Base-by-base conservation (phyloP, 352 stramenopile genomes). In the Globisporangium canariense region DNA sequence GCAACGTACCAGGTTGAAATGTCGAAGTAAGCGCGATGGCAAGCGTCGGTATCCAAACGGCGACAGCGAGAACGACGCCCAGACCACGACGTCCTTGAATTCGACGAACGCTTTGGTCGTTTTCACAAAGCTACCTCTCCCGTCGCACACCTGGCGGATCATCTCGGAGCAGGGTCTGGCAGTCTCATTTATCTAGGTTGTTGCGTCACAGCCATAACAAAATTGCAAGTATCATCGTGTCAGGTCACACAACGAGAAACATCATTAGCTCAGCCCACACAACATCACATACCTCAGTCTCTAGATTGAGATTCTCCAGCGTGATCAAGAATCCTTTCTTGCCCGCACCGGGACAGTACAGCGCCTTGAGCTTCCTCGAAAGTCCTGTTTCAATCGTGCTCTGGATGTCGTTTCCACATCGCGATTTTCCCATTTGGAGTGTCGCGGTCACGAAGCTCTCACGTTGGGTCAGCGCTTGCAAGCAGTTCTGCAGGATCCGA, bases 121-220 rank as follows among this genome's bases (percentile, higher is more conserved):
- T 32, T 74, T 74, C 30, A 84, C 58, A 30, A 88, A 90, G 36
- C 73, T 83, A 8, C 79, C 81, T 50, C 71, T 81, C 0, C 65
- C 70, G 57, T 92, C 83, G 18, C 72, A 75, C 2, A 92, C 60
- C 66, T 92, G 83, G 13, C 81, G 76, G 51, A 92, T 76, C 72
- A 89, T 83, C 22, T 82, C 79, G 2, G 60, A 74, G 58, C 77
- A 86, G 1, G 69, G 60, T 11, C 71, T 47, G 25, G 57, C 57
- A 18, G n/a, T 34, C 18, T 4, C 14, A 16, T 14, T 32, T 2
- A 32, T 25, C 58, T 63, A 4, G 8, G 8, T 28, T n/a, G 13
- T 47, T 4, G 1, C 32, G 4, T 36, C 4, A 45, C 43, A 58
- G 3, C 1, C 3, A 47, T 3, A 13, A 50, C 22, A 3, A 54